Base-by-base conservation (phyloP, 1,139 yeast genomes). In the Torulaspora globosa region DNA sequence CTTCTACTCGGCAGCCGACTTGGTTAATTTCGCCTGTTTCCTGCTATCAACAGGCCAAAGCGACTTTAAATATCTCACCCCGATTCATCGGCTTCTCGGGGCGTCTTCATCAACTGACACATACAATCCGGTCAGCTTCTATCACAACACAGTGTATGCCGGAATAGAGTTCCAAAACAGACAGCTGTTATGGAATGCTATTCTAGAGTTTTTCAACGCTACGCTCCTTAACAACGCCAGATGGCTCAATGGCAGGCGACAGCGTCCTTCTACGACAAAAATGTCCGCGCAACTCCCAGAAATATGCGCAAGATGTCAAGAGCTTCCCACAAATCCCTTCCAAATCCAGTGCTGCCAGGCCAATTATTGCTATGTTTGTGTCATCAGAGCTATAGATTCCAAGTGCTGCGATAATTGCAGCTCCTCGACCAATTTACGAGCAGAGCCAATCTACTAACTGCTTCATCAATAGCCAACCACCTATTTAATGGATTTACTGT, bases 151-250 rank as follows among this genome's bases (percentile, higher is more conserved):
- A 4, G 53, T 58, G 11, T 44, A 49, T 16, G 51, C 62, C 0
- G 55, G 56, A 9, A 41, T 58, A 18, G 59, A 60, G 27, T 57
- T 52, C 44, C 61, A 59, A 33, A 60, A 61, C 44, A 46, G 63
- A 34, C 66, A 62, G 39, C 44, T 62, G 9, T 44, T 62, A 6
- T 62, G 65, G 65, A 60, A 59, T 41, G 57, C 64, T 1, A 47
- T 60, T 1, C 44, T 62, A 16, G 65, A 62, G 36, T 44, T 62
- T 12, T 53, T 62, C 16, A 59, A 55, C 34, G 41, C 40, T 1
- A 48, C 59, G 2, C 41, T 60, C 2, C 36, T 59, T 9, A 54
- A 52, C 24, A 52, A 53, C 33, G 47, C 53, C 10, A 35, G 35
- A 12, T 43, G 50, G 39, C 47, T 50, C 33, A 29, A 42, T 30